Conservation (phyloP, 148 eudicot genomes). For the Amaranthus cruentus region DNA sequence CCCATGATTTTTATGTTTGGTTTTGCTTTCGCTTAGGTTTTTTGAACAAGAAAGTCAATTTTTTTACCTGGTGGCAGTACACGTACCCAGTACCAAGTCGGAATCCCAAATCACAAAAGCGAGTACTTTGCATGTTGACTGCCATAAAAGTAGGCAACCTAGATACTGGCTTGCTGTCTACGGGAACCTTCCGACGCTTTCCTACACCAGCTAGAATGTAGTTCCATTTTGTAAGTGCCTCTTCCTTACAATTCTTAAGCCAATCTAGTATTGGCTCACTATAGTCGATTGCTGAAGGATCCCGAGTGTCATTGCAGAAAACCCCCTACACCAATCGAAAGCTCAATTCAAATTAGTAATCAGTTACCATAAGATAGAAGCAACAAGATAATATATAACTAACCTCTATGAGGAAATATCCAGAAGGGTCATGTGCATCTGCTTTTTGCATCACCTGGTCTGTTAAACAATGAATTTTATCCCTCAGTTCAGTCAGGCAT, state of each 20-base stretch:
- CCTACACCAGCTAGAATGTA: slow-evolving; percentile 54
- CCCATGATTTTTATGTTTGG: too few relatives aligned
- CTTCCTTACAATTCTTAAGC: slow-evolving; percentile 56
- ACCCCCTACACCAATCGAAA: slow-evolving; percentile 42
- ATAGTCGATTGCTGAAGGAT: slow-evolving; percentile 58
- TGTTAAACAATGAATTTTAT: slow-evolving; percentile 70
- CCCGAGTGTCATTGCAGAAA: slow-evolving; percentile 79
- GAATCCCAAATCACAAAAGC: slow-evolving; percentile 72
- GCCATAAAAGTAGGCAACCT: slow-evolving; percentile 58
- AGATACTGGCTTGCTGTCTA: slow-evolving; percentile 30
- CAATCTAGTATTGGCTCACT: slow-evolving; percentile 81
- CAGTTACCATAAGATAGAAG: background rate
- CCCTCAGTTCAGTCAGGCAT: slow-evolving; percentile 66
- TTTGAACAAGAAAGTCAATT: too few relatives aligned
- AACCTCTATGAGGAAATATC: slow-evolving; percentile 87
- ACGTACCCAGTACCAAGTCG: slow-evolving; percentile 84
- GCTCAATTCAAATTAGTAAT: background rate
- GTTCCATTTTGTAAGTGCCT: slow-evolving; percentile 81
- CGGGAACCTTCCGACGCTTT: slow-evolving; percentile 38
- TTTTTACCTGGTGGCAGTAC: slow-evolving; percentile 83
- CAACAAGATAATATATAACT: slow-evolving; percentile 9
- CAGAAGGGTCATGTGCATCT: slow-evolving; percentile 65
- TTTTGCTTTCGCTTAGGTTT: too few relatives aligned
- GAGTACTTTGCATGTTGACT: slow-evolving; percentile 48
- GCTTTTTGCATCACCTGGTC: slow-evolving; percentile 73